These are phyloP conservation scores for Aurinia saxatilis DNA, from an alignment of 345 rosid genomes.

Conservation along the genomic window DNA sequence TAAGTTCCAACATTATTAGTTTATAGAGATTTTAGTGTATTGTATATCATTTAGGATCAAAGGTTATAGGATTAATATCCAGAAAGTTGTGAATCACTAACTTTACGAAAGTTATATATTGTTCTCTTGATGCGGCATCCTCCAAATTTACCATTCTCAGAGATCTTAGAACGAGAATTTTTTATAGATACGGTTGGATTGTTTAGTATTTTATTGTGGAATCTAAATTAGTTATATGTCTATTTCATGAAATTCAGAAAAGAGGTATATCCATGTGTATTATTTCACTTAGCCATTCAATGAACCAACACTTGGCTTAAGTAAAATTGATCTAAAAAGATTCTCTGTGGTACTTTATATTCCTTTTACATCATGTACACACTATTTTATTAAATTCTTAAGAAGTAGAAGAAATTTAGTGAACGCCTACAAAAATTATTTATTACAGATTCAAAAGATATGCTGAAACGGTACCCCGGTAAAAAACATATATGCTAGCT, in stretches of 20 bases:
- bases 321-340: conserved; percentile 6
- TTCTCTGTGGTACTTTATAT: no score
- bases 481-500: neutral
- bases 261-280: conserved; percentile 20
- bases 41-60: no score
- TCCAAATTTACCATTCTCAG: neutral
- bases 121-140: neutral
- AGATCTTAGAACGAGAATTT: neutral
- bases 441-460: neutral
- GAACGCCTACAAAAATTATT: neutral
- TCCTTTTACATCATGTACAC: neutral
- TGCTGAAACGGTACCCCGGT: neutral
- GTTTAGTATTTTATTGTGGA: conserved; percentile 8
- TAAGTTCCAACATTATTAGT: no score
- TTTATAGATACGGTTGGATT: neutral
- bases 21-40: no score
- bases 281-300: conserved; percentile 6
- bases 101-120: conserved; percentile 5
- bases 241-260: conserved; percentile 5
- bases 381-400: neutral
- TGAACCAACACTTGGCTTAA: conserved; percentile 20
- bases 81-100: conserved; percentile 3
- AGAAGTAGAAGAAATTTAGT: neutral
- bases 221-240: conserved; percentile 22
- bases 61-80: no score